Conservation (phyloP, 345 rosid species). For the Salix caprea region DNA sequence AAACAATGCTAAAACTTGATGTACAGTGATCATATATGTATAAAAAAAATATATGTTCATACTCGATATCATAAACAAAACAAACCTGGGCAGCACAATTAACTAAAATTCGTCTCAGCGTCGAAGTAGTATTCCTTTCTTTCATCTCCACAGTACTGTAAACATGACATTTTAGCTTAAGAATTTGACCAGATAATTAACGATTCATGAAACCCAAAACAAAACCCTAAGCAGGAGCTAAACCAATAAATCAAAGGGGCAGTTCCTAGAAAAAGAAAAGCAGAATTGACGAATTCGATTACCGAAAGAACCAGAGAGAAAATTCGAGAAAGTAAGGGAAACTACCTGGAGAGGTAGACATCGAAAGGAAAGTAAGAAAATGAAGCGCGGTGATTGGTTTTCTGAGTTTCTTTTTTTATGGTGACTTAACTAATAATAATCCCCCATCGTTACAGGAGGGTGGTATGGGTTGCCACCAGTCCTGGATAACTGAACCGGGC, state of each 20-base stretch:
- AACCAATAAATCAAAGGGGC: neutral
- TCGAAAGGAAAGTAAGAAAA: neutral
- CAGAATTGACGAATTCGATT: neutral
- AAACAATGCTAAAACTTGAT: neutral
- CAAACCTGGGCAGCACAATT: constrained; percentile 80
- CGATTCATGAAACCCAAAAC: neutral
- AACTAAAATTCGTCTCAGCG: constrained; percentile 65
- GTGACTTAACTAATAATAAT: too few relatives aligned
- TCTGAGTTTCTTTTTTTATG: too few relatives aligned
- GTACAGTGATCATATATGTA: too few relatives aligned
- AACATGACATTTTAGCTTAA: neutral
- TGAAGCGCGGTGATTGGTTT: neutral
- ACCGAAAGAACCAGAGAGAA: neutral
- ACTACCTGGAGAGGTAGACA: constrained; percentile 1
- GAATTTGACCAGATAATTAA: neutral
- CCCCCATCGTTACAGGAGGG: too few relatives aligned
- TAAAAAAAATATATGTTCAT: too few relatives aligned
- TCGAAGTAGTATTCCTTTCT: constrained; percentile 60
- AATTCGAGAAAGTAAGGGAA: neutral
- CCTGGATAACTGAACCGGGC: too few relatives aligned
- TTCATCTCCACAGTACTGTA: constrained; percentile 59
- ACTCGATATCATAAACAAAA: neutral
- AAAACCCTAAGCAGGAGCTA: neutral
- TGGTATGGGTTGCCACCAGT: too few relatives aligned
- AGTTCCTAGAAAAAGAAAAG: neutral